Evolutionary conservation across 2,329 filamentous ascomycete species (phyloP).

Genomic region (Arachnomyces sp.): DNA sequence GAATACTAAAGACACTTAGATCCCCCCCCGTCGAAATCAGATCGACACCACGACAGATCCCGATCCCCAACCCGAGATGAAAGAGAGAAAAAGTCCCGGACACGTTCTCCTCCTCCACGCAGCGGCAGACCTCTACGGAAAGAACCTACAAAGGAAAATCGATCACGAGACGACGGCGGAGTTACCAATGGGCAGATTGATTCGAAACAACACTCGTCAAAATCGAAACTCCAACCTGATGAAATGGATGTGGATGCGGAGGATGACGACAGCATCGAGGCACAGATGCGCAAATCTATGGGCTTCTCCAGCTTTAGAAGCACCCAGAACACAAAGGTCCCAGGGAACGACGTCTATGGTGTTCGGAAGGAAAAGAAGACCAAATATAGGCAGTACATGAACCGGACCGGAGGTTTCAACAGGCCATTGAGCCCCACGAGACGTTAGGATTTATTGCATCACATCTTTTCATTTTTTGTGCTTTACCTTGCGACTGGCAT

Average conservation of each 20-base stretch:
- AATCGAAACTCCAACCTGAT: slow-evolving; percentile 27
- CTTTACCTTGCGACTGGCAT: too few relatives aligned
- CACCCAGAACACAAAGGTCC: slow-evolving; percentile 83
- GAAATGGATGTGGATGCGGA: slow-evolving; percentile 41
- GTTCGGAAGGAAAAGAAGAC: slow-evolving; percentile 90
- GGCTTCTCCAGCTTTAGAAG: slow-evolving; percentile 79
- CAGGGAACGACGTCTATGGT: slow-evolving; percentile 75
- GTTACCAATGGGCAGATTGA: slow-evolving; percentile 20
- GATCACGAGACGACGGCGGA: slow-evolving; percentile 16
- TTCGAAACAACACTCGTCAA: slow-evolving; percentile 11
- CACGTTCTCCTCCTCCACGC: slow-evolving; percentile 32
- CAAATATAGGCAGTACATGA: slow-evolving; percentile 94
- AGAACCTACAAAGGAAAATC: slow-evolving; percentile 23
- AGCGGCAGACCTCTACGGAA: slow-evolving; percentile 25
- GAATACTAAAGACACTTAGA: slow-evolving; percentile 4
- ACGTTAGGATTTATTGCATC: slow-evolving; percentile 13
- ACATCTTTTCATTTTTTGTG: not conserved
- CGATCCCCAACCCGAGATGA: slow-evolving; percentile 28
- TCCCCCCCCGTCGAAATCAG: slow-evolving; percentile 18
- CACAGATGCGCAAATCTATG: slow-evolving; percentile 76
- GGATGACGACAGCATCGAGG: slow-evolving; percentile 59
- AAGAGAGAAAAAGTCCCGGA: slow-evolving; percentile 19
- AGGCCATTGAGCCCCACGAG: slow-evolving; percentile 41
- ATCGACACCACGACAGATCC: slow-evolving; percentile 26
- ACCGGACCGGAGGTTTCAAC: slow-evolving; percentile 44